Base-by-base conservation (phyloP, 2,329 filamentous ascomycete species). In the Diaporthe australafricana region DNA sequence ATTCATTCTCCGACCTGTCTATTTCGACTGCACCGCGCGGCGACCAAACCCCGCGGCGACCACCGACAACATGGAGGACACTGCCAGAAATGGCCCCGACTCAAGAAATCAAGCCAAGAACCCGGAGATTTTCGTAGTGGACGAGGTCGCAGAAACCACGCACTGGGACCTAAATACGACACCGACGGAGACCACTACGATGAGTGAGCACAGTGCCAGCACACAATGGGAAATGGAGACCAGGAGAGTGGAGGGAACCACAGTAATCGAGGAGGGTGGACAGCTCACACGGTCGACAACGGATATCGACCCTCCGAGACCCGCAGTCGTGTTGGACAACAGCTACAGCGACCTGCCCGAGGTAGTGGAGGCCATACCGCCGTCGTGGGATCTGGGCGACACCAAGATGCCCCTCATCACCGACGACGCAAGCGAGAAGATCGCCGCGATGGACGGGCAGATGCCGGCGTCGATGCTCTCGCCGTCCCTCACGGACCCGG, bases 291-390 rank as follows among this genome's bases (percentile, higher is more conserved):
- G n/a, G 17, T 42, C 55, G 22, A 38, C 40, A 47, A 52, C 35
- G 38, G 45, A 11, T 11, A 48, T 50, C 27, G 68, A 70, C 32
- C 68, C 68, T 27, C 45, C 53, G 32, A 70, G 42, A 57, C 68
- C 68, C 30, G 53, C 55, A 45, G 16, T 42, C 30, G 68, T 70
- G 11, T 30, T 25, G 68, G 35, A 70, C 25, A 40, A 32, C 47
- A 40, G 47, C 48, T 70, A 66, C 68, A 70, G 68, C 47, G 57
- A 66, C 48, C 57, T 70, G 17, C 60, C 60, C 12, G 68, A 70
- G 50, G 68, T 70, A 5, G 47, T 60, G 16, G 68, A 40, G 12
- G 57, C 14, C 20, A 63, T 66, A 8, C 68, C 68, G 38, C 68
- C 57, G 11, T 55, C 35, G 3, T 70, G 57, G 68, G 68, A 70